Evolutionary conservation across 108 stramenopile species (phyloP).

Genomic region (Nannochloropsis gaditana): DNA sequence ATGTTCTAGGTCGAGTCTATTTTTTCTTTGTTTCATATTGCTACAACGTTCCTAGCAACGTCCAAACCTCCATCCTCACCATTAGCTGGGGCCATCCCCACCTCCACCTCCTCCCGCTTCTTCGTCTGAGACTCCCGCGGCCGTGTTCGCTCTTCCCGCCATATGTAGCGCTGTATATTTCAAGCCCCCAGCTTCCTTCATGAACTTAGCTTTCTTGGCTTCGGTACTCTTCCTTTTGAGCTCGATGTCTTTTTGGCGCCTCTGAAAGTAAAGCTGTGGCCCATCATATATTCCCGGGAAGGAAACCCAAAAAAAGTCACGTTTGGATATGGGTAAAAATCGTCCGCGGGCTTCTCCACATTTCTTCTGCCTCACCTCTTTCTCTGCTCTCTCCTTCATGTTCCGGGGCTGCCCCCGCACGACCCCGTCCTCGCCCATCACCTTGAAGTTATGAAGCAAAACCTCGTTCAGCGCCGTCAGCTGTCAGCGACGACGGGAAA

Average conservation of each 20-base stretch:
- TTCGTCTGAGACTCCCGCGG: too few species aligned
- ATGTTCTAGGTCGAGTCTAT: too few species aligned
- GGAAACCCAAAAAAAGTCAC: too few species aligned
- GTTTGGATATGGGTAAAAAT: too few species aligned
- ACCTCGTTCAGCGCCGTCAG: neutral
- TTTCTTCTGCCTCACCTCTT: neutral
- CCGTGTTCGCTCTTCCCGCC: too few species aligned
- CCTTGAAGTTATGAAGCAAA: too few species aligned
- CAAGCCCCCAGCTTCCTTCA: slow-evolving; percentile 30
- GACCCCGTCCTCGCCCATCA: neutral
- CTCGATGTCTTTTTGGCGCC: neutral
- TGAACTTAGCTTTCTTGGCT: slow-evolving; percentile 23
- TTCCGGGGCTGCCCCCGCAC: neutral
- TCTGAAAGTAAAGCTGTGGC: slow-evolving; percentile 22
- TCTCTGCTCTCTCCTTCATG: neutral
- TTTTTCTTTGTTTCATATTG: too few species aligned
- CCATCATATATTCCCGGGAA: too few species aligned
- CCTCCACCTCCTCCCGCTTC: too few species aligned
- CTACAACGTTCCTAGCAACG: too few species aligned
- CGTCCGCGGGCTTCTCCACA: neutral
- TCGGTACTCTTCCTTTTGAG: slow-evolving; percentile 22
- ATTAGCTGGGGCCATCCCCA: too few species aligned
- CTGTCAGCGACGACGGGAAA: neutral
- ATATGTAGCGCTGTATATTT: slow-evolving; percentile 27
- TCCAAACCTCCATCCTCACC: too few species aligned